Evolutionary conservation across 768 basidiomycete species (phyloP), one percentile per base, ranked within the genome.

Genomic region (Tylopilus plumbeoviolaceoides): DNA sequence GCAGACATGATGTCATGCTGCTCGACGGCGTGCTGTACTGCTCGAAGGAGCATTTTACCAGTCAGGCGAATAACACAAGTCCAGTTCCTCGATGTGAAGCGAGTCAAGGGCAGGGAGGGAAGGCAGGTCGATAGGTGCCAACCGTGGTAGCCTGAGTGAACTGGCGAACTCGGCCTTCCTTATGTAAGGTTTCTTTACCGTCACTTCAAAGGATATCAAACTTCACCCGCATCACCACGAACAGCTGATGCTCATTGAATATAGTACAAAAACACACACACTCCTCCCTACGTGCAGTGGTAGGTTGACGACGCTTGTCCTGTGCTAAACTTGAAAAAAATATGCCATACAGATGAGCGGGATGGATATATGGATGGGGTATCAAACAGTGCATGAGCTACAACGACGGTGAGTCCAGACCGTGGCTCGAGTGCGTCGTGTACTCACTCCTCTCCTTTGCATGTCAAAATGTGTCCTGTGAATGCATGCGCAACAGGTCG

Each of bases 401-500:
- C 41, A 30, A 17, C 36, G 6, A n/a, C 42, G 23, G 55, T 67
- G 38, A 67, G 60, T 46, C 40, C 40, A 12, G 9, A 30, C 7
- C 30, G 25, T 35, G 27, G 41, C 11, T 8, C n/a, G 9, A 42
- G 18, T 23, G 10, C 28, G 33, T 31, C 11, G 7, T 28, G 47
- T n/a, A 62, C 67, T 68, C 42, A 70, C 67, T 64, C 64, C 57
- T 55, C 56, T 53, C 35, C 38, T 9, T 40, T 21, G 10, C 65
- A 20, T 61, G 63, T 57, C 69, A 70, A 68, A 73, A 68, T 20
- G 63, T 47, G 51, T 70, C 71, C 44, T 73, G 72, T 55, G 66
- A 61, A 44, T 78, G 78, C 63, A 74, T 72, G 58, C 74, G 78
- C 74, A 90, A 72, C 48, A 91, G 72, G 61, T 87, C 83, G 68